phyloP scores from a whole-genome alignment of 345 rosid genomes.

The Raphanus raphanistrum region DNA sequence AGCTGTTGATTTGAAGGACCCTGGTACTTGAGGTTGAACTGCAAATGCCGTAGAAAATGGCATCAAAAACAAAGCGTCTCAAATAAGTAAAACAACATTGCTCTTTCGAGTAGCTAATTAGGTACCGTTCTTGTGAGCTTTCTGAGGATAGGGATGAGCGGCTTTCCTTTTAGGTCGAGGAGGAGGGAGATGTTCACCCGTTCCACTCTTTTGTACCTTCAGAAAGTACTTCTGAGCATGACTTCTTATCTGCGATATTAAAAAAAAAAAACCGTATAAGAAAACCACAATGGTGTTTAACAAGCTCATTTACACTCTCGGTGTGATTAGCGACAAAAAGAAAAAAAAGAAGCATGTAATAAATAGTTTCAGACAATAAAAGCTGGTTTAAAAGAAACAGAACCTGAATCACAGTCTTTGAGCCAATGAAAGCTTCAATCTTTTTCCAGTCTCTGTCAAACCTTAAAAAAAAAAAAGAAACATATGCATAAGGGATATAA shows the following conservation, averaged over 20 bases:
- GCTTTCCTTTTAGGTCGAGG: conserved; percentile 94
- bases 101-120: neutral
- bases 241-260: conserved; percentile 63
- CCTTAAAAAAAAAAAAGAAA: conserved; percentile 30
- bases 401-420: conserved; percentile 91
- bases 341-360: conserved; percentile 27
- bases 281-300: neutral
- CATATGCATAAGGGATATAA: conserved; percentile 13
- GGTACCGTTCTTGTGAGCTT: conserved; percentile 70
- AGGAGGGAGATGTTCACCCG: conserved; percentile 85
- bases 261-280: neutral
- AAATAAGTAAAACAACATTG: neutral
- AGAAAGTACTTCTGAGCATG: conserved; percentile 93
- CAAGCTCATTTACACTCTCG: conserved; percentile 1
- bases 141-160: conserved; percentile 91
- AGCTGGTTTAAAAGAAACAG: neutral
- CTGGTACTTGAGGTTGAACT: conserved; percentile 45
- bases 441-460: conserved; percentile 96
- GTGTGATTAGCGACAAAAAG: neutral
- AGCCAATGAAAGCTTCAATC: conserved; percentile 86
- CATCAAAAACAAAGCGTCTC: conserved; percentile 2
- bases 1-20: conserved; percentile 46
- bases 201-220: conserved; percentile 84
- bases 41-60: conserved; percentile 42
- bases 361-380: conserved; percentile 12